Conservation (phyloP, 805 yeast species). For the Yarrowia bubula region DNA sequence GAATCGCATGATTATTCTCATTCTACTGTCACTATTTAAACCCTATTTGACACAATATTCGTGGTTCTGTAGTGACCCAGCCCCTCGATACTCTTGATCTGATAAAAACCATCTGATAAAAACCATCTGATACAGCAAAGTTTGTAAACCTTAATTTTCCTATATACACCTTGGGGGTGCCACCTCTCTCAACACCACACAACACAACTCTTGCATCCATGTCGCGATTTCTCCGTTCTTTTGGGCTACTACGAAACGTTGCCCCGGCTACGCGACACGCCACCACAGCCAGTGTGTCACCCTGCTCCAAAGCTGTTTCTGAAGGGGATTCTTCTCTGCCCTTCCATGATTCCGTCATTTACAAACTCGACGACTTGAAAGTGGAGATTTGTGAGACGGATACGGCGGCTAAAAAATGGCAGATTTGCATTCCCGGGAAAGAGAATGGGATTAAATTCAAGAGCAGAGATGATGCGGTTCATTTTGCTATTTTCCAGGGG, state of each 20-base stretch:
- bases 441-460: conserved; percentile 12
- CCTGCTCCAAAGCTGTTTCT: neutral
- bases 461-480: conserved; percentile 16
- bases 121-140: conserved; percentile 21
- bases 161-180: neutral
- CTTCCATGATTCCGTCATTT: conserved; percentile 3
- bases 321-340: conserved; percentile 5
- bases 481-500: conserved; percentile 19
- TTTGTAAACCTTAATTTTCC: neutral
- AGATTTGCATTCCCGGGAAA: conserved; percentile 5
- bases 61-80: too few species aligned
- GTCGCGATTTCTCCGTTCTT: neutral
- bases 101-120: conserved; percentile 13
- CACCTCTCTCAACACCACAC: neutral
- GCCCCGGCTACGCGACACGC: neutral
- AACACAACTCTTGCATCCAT: neutral
- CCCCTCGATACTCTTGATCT: neutral
- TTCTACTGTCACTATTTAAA: neutral
- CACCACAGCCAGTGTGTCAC: neutral
- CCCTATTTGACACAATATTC: too few species aligned
- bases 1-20: too few species aligned
- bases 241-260: neutral
- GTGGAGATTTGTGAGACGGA: neutral
- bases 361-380: conserved; percentile 15
- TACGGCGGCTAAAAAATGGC: conserved; percentile 1